A percentile compares a stretch with the other conserved stretches of the same genome.
Conservation (phyloP, 2,329 filamentous ascomycete species). For the Bipolaris gigantea region DNA sequence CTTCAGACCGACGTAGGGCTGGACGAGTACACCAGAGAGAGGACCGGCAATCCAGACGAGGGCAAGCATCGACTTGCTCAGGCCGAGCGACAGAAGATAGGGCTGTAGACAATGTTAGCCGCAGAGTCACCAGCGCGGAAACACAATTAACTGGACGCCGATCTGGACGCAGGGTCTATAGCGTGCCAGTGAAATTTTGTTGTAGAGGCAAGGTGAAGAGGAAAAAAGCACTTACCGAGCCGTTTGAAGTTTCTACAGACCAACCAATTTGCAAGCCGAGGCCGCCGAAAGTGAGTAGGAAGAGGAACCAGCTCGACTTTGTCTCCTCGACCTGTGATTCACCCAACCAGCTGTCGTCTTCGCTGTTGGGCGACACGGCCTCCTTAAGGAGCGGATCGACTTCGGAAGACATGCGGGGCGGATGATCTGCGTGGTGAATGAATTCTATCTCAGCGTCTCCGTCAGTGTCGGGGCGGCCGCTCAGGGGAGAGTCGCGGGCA, state of each 20-base stretch:
- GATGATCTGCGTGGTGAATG: constrained; percentile 42
- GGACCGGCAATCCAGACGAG: constrained; percentile 61
- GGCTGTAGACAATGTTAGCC: constrained; percentile 40
- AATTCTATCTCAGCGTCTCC: constrained; percentile 27
- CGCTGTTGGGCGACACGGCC: constrained; percentile 36
- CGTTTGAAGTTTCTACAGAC: constrained; percentile 93
- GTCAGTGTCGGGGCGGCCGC: constrained; percentile 21
- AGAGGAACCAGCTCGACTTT: constrained; percentile 83
- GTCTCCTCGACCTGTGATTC: constrained; percentile 60
- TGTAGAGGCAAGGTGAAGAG: neutral
- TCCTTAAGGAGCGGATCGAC: constrained; percentile 39
- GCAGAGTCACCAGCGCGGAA: neutral
- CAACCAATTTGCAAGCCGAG: constrained; percentile 90
- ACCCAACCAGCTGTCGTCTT: constrained; percentile 46
- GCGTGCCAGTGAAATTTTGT: neutral
- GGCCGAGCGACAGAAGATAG: constrained; percentile 56
- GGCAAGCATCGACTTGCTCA: constrained; percentile 56
- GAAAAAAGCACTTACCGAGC: constrained; percentile 60
- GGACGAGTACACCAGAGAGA: constrained; percentile 56
- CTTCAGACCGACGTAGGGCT: constrained; percentile 58
- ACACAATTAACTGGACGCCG: neutral
- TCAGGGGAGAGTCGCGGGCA: constrained; percentile 30
- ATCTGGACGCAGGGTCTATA: constrained; percentile 9
- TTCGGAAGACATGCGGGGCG: constrained; percentile 37
- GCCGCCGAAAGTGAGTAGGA: constrained; percentile 82